Base-by-base conservation (phyloP, 345 rosid genomes). In the Ceriops tagal region DNA sequence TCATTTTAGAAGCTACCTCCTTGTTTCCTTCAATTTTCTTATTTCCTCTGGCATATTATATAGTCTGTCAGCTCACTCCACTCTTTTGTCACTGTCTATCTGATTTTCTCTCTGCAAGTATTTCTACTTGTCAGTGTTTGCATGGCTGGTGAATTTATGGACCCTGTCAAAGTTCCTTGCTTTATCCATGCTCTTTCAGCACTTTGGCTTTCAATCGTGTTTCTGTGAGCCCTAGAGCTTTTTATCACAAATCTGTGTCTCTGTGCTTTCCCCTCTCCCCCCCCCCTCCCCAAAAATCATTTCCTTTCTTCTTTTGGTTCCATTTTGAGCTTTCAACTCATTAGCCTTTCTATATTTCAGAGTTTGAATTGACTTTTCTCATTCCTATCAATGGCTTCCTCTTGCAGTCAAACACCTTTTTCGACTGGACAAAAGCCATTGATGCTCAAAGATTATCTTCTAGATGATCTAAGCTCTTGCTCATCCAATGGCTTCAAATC, bases 401-500 rank as follows among this genome's bases (percentile, higher is more conserved):
- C 67, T 22, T 13, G 35, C 37, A 73, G 75, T 60, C 71, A 72
- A 18, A 72, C 61, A 62, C 58, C 64, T 20, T 47, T 70, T 58
- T 46, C 69, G 6, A 28, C 60, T 0, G 76, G 75, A 20, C 60
- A 61, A 52, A 86, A 69, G 70, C 85, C 87, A 24, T 69, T 87
- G 74, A 74, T 83, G 92, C 84, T 93, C 37, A 89, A 86, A 83
- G 98, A 93, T 71, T 88, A 82, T 56, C 87, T 93, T 53, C 71
- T 67, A 13, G 95, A 91, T 58, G 96, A 93, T 81, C 78, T 86
- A 52, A 83, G 95, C 58, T 89, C 98, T 6, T 89, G 97, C 74
- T 91, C 98, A 69, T 93, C 98, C 73, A 84, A 78, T 72, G 95
- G 95, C 61, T 93, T 93, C 84, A 87, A 88, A 68, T 88, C 98